phyloP scores from a whole-genome alignment of 805 yeast genomes.

The Sugiyamaella boreocaroliniensis region DNA sequence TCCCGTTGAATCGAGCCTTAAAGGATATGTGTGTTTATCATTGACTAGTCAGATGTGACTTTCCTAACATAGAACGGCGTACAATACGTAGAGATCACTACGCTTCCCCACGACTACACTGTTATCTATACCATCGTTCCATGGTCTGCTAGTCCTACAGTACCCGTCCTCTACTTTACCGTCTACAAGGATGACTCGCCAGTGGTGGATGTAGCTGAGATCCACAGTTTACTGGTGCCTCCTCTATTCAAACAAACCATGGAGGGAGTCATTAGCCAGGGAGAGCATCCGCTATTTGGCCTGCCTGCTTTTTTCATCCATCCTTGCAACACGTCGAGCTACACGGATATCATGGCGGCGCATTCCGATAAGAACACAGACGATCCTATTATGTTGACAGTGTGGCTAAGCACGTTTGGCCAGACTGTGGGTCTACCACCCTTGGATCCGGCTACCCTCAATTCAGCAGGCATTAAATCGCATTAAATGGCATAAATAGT shows the following conservation, averaged over 20 bases:
- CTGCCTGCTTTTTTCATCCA: constrained; percentile 32
- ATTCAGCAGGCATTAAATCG: neutral
- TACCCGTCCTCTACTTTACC: constrained; percentile 28
- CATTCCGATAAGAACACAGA: neutral
- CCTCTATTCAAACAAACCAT: constrained; percentile 1
- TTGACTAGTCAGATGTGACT: neutral
- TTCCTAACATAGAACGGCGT: neutral
- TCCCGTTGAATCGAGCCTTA: neutral
- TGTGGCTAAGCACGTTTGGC: neutral
- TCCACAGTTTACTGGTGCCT: constrained; percentile 7
- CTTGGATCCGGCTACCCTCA: neutral
- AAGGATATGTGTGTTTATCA: neutral
- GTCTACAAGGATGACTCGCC: constrained; percentile 13
- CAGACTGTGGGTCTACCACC: neutral
- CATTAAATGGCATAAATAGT: neutral
- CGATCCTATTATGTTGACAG: neutral
- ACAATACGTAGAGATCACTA: neutral
- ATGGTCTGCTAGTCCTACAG: constrained; percentile 27
- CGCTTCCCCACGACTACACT: neutral
- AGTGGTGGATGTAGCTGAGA: constrained; percentile 11
- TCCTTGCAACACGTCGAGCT: constrained; percentile 36
- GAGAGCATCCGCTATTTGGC: constrained; percentile 27
- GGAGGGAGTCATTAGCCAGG: constrained; percentile 18
- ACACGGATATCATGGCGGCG: neutral
- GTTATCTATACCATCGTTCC: constrained; percentile 17